These are phyloP conservation scores for Blastocystis sp. DNA, from an alignment of 352 stramenopile species.

Conservation along the genomic window DNA sequence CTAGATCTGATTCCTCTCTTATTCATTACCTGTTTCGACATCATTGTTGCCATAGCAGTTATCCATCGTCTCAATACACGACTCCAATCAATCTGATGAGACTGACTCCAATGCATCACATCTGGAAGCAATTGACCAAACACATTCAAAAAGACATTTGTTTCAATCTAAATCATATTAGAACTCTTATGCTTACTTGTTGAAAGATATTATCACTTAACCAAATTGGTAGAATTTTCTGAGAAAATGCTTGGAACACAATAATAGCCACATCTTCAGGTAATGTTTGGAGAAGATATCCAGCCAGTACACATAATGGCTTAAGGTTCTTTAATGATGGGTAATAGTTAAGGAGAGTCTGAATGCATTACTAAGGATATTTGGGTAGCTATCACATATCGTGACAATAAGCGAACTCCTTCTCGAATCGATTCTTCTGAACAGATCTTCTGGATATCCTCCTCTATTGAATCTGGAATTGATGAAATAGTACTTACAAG, in stretches of 20 bases:
- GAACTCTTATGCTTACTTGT: neutral
- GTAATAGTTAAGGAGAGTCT: neutral
- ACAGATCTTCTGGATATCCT: neutral
- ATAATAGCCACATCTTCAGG: slow-evolving; percentile 23
- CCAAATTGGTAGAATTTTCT: slow-evolving; percentile 36
- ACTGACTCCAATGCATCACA: slow-evolving; percentile 1
- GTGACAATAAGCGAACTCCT: neutral
- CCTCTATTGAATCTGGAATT: neutral
- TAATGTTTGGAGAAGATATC: neutral
- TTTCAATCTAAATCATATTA: slow-evolving; percentile 41
- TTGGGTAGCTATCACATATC: neutral
- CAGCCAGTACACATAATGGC: neutral
- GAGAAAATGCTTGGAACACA: slow-evolving; percentile 32
- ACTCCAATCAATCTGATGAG: neutral
- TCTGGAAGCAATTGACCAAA: slow-evolving; percentile 3
- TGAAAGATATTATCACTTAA: slow-evolving; percentile 38
- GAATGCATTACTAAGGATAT: slow-evolving; percentile 8
- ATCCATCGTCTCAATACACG: neutral
- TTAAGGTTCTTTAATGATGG: neutral
- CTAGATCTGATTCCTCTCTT: neutral
- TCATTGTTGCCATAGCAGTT: neutral
- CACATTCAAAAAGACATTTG: slow-evolving; percentile 13
- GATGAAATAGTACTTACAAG: neutral
- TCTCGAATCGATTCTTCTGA: neutral
- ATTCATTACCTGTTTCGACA: slow-evolving; percentile 5